Evolutionary conservation across 805 yeast genomes (phyloP), one percentile per base, ranked within the genome.

Genomic region (Hemisphaericaspora nanyangensis): DNA sequence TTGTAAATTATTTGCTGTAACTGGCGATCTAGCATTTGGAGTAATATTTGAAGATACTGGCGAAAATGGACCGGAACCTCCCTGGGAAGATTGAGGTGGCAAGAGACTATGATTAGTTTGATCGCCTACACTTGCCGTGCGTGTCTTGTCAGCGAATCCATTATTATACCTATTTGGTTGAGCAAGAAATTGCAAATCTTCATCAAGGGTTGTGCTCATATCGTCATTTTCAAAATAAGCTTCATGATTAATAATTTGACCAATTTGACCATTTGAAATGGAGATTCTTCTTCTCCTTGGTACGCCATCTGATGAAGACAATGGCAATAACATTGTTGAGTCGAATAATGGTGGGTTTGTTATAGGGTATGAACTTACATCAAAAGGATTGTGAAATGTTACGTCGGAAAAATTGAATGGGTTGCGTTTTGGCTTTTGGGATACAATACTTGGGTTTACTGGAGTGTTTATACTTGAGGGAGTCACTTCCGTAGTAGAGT

Each of bases 261-360:
- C 85, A 47, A 85, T 85, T 54, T 85, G 95, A 52, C 95, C 95
- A 60, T 85, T 85, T 8, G 91, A 82, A 37, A 85, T 85, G 31
- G 93, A 84, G 2, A 85, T 80, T 54, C 95, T 72, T 55, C 93
- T 68, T 54, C 82, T 66, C 33, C 73, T 52, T 16, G 66, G 55
- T 1, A 60, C 58, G n/a, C 63, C 63, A 28, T 53, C 65, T 29
- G 58, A 47, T 29, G 58, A 47, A 17, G 47, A 37, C 40, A 52
- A 57, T 16, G 68, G 66, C 19, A 65, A 42, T 48, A 59, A 52
- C 62, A 65, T 63, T 19, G 70, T 60, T 5, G 70, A 60, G 44
- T 71, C 77, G 44, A 69, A 63, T 22, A 71, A 49, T 12, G 76
- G 77, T 2, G 77, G 77, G 45, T 68, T 68, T 1, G 75, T 68